These are phyloP conservation scores for Saprolegnia diclina DNA, from an alignment of 352 stramenopile genomes.

Conservation along the genomic window DNA sequence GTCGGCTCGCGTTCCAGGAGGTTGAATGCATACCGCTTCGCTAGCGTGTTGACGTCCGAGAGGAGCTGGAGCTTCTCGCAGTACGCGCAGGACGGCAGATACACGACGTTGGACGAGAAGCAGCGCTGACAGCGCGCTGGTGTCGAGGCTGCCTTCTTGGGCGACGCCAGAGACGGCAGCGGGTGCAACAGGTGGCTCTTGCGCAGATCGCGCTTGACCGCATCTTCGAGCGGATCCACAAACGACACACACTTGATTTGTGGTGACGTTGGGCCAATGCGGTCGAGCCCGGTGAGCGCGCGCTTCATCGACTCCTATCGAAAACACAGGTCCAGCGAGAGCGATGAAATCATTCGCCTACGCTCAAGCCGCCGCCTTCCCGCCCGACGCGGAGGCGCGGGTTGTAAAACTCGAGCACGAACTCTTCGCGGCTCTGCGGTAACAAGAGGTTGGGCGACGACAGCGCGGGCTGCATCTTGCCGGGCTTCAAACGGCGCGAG, in stretches of 20 bases:
- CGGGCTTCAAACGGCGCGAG: not conserved
- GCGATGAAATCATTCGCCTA: no score
- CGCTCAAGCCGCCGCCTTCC: not conserved
- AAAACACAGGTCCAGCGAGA: not conserved
- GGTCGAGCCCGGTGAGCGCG: not conserved
- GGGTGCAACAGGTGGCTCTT: slow-evolving; percentile 9
- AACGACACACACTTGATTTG: not conserved
- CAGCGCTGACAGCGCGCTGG: slow-evolving; percentile 5
- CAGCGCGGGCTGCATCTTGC: not conserved
- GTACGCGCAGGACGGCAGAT: slow-evolving; percentile 18
- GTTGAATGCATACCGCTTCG: slow-evolving; percentile 6
- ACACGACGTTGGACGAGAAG: slow-evolving; percentile 8
- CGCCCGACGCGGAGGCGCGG: not conserved
- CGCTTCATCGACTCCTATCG: not conserved
- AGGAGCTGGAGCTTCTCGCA: slow-evolving; percentile 15
- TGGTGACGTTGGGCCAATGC: not conserved
- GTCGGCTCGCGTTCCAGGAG: not conserved
- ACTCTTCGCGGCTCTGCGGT: not conserved
- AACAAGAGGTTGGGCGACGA: not conserved
- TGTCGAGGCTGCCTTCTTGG: not conserved
- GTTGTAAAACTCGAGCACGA: slow-evolving; percentile 25
- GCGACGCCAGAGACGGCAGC: not conserved
- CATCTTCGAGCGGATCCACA: slow-evolving; percentile 15
- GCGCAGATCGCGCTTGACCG: slow-evolving; percentile 1
- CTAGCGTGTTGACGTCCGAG: not conserved